Evolutionary conservation across 2,329 filamentous ascomycete genomes (phyloP), one percentile per base, ranked within the genome.

Genomic region (Epichloe elymi): DNA sequence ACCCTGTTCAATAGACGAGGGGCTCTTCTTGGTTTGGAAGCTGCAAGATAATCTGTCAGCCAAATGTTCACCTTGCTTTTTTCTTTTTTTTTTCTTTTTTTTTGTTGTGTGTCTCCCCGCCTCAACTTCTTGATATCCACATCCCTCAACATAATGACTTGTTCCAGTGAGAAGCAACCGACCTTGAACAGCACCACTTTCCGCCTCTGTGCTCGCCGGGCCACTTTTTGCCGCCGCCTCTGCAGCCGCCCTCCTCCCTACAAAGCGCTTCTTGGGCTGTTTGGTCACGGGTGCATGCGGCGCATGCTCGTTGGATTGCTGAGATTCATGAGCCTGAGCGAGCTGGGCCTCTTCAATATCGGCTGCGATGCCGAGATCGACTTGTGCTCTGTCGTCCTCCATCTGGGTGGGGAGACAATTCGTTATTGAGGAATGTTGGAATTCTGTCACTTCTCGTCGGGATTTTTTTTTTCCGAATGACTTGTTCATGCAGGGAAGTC

Each of bases 251-350:
- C 84, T 81, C 58, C 88, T 78, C 33, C 93, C 93, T 17, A 98
- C 85, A 59, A 98, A 98, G 52, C 91, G 80, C 68, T 91, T 90
- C 73, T 87, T 95, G 20, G 93, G 93, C 61, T 91, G 85, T 63
- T 77, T 87, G 19, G 73, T 58, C 6, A 67, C 54, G 30, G 40
- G 20, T 20, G 37, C 55, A 35, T 58, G 55, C 46, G 52, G 17
- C 8, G 26, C 36, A 15, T 46, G 48, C 3, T 46, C 48, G 38
- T 17, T 39, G 17, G 44, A 33, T 40, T 44, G 48, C 39, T 52
- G 58, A 26, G 49, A 11, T 12, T 47, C 58, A 65, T 70, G 61
- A 14, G 46, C 50, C 35, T 54, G 50, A 41, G 67, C 63, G 53
- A 65, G 56, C 52, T 70, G 67, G 15, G 65, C 60, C 53, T 70